Evolutionary conservation across 805 yeast species (phyloP).

Genomic region (Torulaspora indica): DNA sequence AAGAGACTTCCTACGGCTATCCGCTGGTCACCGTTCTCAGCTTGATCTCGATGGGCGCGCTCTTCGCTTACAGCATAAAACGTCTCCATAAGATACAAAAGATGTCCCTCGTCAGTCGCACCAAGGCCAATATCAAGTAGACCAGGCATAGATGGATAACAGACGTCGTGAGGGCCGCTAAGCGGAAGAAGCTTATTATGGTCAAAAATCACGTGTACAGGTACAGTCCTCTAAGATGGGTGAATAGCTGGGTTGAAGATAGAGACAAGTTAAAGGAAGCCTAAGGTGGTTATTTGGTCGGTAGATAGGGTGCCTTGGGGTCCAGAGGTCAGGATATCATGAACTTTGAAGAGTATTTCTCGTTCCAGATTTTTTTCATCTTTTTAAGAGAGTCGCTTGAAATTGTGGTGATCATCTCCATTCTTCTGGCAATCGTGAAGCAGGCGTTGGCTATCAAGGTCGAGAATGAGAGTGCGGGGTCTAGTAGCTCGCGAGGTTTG

Average conservation of each 20-base stretch:
- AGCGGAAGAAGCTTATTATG: neutral
- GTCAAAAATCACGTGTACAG: conserved; percentile 1
- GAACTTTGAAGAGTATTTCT: conserved; percentile 48
- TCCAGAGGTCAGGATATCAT: conserved; percentile 10
- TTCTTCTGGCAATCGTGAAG: conserved; percentile 62
- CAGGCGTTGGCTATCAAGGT: conserved; percentile 48
- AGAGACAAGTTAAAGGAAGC: neutral
- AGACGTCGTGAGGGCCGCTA: neutral
- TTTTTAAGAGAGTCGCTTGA: conserved; percentile 70
- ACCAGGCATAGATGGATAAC: neutral
- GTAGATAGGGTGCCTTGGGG: neutral
- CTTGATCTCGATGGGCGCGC: conserved; percentile 41
- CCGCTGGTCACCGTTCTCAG: conserved; percentile 41
- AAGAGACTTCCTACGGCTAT: conserved; percentile 73
- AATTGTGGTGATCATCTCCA: conserved; percentile 71
- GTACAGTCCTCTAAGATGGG: neutral
- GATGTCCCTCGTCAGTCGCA: conserved; percentile 60
- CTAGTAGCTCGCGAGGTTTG: neutral
- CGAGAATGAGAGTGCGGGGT: conserved; percentile 15
- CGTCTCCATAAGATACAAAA: conserved; percentile 63
- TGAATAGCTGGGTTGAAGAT: neutral
- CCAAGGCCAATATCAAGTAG: conserved; percentile 11
- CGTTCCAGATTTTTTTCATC: conserved; percentile 69
- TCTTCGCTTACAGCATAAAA: conserved; percentile 52
- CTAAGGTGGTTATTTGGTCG: neutral